Percentiles rank a stretch among this genome's conserved stretches.
phyloP scores from a whole-genome alignment of 805 yeast genomes.

The Jamesozyma gamospora region DNA sequence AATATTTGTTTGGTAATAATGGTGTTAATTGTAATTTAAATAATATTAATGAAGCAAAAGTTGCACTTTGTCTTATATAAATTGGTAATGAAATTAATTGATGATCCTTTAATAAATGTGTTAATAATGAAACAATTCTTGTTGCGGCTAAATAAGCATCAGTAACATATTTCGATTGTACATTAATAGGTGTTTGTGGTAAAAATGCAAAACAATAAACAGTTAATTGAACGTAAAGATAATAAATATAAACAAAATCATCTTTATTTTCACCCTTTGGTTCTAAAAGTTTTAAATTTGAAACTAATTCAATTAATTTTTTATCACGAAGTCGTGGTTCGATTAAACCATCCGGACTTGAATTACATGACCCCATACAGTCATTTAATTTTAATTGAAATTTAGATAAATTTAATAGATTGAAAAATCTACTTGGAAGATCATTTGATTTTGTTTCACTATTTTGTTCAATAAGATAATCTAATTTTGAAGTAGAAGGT shows the following conservation, averaged over 20 bases:
- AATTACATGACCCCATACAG: constrained; percentile 79
- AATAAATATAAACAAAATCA: constrained; percentile 64
- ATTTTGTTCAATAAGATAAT: constrained; percentile 59
- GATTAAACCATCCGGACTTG: constrained; percentile 79
- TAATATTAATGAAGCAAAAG: constrained; percentile 66
- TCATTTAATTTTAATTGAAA: constrained; percentile 77
- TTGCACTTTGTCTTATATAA: constrained; percentile 75
- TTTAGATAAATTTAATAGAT: constrained; percentile 61
- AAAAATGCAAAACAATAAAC: constrained; percentile 82
- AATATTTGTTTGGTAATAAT: constrained; percentile 50
- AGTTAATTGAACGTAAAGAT: constrained; percentile 66
- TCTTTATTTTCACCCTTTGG: constrained; percentile 42
- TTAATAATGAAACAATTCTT: constrained; percentile 65
- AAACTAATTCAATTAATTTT: constrained; percentile 61
- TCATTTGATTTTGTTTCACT: not conserved
- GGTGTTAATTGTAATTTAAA: constrained; percentile 79
- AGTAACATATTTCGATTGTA: constrained; percentile 75
- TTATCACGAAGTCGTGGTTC: constrained; percentile 79
- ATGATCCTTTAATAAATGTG: constrained; percentile 55
- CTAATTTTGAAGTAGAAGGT: constrained; percentile 80
- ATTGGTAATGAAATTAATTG: constrained; percentile 79
- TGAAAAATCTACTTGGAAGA: constrained; percentile 62
- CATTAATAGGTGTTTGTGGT: constrained; percentile 82
- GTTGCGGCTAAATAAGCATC: constrained; percentile 76
- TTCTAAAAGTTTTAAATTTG: constrained; percentile 64